These are phyloP conservation scores for Phytophthora fragariaefolia DNA, from an alignment of 352 stramenopile species.

Conservation along the genomic window DNA sequence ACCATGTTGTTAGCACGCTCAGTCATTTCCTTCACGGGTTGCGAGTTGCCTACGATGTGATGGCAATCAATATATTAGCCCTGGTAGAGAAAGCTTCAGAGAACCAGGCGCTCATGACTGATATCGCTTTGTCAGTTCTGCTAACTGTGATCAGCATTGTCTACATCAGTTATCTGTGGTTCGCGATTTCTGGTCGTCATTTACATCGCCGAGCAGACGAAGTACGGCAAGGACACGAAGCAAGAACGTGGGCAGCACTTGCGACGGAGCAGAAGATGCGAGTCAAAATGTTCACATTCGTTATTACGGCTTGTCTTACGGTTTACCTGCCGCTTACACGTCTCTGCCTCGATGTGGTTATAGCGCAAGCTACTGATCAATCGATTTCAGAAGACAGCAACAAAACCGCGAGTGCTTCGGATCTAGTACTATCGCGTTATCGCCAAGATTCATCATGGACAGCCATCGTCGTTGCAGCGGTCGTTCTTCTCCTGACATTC, in stretches of 20 bases:
- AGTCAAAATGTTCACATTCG: conserved; percentile 44
- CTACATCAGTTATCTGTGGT: conserved; percentile 50
- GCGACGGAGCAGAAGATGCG: conserved; percentile 39
- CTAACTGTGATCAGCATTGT: conserved; percentile 32
- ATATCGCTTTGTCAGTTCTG: conserved; percentile 39
- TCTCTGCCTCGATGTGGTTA: conserved; percentile 44
- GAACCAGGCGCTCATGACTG: conserved; percentile 12
- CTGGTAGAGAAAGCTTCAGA: conserved; percentile 16
- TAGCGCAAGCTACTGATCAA: neutral
- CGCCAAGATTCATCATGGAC: conserved; percentile 27
- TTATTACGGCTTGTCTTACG: conserved; percentile 49
- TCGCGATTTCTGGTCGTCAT: conserved; percentile 39
- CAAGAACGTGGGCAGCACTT: conserved; percentile 39
- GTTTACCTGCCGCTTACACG: conserved; percentile 54
- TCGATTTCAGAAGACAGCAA: neutral
- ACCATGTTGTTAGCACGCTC: conserved; percentile 27
- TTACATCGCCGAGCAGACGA: conserved; percentile 48
- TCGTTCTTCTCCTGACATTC: conserved; percentile 47
- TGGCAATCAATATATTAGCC: conserved; percentile 24
- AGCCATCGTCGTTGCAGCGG: conserved; percentile 24
- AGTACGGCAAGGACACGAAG: conserved; percentile 55
- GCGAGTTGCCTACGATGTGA: conserved; percentile 35
- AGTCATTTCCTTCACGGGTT: conserved; percentile 27
- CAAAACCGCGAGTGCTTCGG: conserved; percentile 11
- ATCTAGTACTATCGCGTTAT: conserved; percentile 28